phyloP scores from a whole-genome alignment of 352 stramenopile species.

The Globisporangium heterothallicum region DNA sequence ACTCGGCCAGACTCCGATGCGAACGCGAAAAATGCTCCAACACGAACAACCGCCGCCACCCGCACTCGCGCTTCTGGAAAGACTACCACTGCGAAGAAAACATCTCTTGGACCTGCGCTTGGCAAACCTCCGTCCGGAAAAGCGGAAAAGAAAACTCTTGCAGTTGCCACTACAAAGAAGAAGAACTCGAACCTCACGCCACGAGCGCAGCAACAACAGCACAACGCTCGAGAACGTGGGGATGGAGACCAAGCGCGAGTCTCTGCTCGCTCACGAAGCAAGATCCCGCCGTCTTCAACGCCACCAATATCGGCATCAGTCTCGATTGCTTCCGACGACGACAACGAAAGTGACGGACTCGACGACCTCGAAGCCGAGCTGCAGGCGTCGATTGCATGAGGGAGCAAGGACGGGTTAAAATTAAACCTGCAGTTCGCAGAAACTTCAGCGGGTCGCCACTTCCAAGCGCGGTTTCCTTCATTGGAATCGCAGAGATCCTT shows the following conservation, averaged over 20 bases:
- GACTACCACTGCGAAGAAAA: not conserved
- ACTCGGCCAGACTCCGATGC: not conserved
- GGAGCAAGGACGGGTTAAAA: not conserved
- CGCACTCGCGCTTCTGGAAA: not conserved
- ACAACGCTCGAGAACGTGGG: not conserved
- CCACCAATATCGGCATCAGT: not conserved
- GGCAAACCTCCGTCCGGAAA: slow-evolving; percentile 4
- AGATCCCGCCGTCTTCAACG: not conserved
- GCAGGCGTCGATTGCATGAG: slow-evolving; percentile 9
- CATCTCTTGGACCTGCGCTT: not conserved
- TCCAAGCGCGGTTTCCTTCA: too few relatives aligned
- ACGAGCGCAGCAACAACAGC: not conserved
- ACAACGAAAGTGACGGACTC: slow-evolving; percentile 44
- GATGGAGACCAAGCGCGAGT: too few relatives aligned
- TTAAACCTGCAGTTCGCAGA: not conserved
- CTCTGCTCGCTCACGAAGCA: not conserved
- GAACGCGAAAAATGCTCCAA: not conserved
- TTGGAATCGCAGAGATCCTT: not conserved
- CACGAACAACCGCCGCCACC: not conserved
- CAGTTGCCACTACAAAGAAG: not conserved
- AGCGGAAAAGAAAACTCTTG: not conserved
- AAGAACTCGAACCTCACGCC: not conserved
- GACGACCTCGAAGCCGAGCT: slow-evolving; percentile 43
- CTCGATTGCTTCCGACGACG: not conserved
- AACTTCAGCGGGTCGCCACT: too few relatives aligned